These are phyloP conservation scores for Pelargonium citronellum DNA, from an alignment of 441 rosid species.

Conservation along the genomic window DNA sequence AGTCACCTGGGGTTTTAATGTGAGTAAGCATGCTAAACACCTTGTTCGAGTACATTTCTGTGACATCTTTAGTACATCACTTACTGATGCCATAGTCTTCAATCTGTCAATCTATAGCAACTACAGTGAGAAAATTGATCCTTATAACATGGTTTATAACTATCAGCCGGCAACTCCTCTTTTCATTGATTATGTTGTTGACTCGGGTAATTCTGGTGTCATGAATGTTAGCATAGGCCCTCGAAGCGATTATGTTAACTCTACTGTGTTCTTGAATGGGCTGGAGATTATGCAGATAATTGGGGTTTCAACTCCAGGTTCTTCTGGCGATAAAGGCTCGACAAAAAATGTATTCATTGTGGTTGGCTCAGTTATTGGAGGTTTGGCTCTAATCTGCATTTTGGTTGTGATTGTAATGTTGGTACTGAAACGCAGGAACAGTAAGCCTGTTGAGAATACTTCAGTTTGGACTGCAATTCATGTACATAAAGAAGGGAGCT, in stretches of 20 bases:
- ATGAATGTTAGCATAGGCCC: slow-evolving; percentile 88
- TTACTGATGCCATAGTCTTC: slow-evolving; percentile 57
- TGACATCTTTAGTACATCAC: slow-evolving; percentile 57
- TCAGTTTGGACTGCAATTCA: no score
- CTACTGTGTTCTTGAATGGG: slow-evolving; percentile 71
- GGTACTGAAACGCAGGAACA: no score
- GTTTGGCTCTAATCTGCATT: slow-evolving; percentile 18
- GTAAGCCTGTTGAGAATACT: no score
- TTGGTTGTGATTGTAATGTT: slow-evolving; percentile 50
- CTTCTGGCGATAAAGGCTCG: slow-evolving; percentile 34
- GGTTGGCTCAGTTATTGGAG: slow-evolving; percentile 49
- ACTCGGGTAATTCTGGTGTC: slow-evolving; percentile 37
- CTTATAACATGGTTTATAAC: slow-evolving; percentile 45
- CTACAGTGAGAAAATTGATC: slow-evolving; percentile 45
- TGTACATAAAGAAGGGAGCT: no score
- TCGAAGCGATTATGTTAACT: slow-evolving; percentile 42
- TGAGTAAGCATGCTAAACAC: slow-evolving; percentile 62
- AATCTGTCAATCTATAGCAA: slow-evolving; percentile 71
- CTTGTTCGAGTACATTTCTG: slow-evolving; percentile 87
- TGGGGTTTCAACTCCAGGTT: slow-evolving; percentile 44
- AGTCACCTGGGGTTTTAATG: slow-evolving; percentile 71
- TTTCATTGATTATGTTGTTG: no score
- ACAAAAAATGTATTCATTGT: slow-evolving; percentile 27
- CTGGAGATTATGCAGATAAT: slow-evolving; percentile 81
- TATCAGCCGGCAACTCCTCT: no score